phyloP scores from a whole-genome alignment of 441 rosid species.

The Pelargonium citronellum region DNA sequence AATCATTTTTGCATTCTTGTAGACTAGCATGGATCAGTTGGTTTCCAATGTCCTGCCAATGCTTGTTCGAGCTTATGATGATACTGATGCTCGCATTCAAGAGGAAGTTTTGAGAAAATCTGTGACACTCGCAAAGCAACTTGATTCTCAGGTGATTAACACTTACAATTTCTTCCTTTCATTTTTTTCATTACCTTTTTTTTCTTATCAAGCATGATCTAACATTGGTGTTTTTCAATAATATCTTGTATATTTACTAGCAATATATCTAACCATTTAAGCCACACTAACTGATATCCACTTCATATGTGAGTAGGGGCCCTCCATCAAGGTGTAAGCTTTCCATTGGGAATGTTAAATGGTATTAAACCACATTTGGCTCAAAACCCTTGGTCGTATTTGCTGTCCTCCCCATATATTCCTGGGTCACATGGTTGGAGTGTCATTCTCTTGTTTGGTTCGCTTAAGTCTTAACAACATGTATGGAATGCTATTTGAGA shows the following conservation, averaged over 20 bases:
- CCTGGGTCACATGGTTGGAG: no score
- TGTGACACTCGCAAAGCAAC: conserved; percentile 64
- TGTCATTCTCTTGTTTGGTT: no score
- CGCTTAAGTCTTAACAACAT: no score
- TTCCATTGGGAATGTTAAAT: no score
- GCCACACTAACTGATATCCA: neutral
- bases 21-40: conserved; percentile 68
- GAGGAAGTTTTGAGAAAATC: conserved; percentile 86
- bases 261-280: neutral
- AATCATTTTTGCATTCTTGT: conserved; percentile 15
- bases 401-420: no score
- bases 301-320: no score
- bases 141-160: conserved; percentile 69
- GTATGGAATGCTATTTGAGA: no score
- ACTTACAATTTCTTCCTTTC: conserved; percentile 12
- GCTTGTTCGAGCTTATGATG: conserved; percentile 84
- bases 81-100: conserved; percentile 83
- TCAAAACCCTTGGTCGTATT: no score
- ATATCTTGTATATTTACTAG: neutral
- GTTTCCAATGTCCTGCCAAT: conserved; percentile 66
- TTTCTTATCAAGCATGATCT: neutral
- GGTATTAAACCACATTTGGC: no score
- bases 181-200: neutral
- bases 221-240: no score
- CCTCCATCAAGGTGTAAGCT: no score